These are phyloP conservation scores for Lipomyces spencermartinsiae DNA, from an alignment of 805 yeast genomes.

Conservation along the genomic window DNA sequence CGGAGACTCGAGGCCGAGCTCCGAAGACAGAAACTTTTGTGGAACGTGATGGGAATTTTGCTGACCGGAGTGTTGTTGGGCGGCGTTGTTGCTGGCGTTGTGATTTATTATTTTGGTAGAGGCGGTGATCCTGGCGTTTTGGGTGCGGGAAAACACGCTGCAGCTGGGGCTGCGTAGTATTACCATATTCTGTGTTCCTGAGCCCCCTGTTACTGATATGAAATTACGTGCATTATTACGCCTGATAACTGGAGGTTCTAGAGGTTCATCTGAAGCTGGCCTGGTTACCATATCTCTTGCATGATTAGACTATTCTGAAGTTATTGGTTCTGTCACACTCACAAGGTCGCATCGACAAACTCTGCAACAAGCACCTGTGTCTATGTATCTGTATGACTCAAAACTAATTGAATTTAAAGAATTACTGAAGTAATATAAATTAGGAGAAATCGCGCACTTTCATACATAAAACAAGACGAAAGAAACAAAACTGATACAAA, in stretches of 20 bases:
- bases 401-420: neutral
- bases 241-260: neutral
- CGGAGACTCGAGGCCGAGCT: conserved; percentile 19
- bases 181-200: neutral
- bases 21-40: conserved; percentile 27
- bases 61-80: conserved; percentile 28
- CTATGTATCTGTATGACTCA: neutral
- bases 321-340: neutral
- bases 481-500: neutral
- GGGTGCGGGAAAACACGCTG: conserved; percentile 18
- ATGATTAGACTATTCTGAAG: neutral
- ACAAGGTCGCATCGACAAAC: neutral
- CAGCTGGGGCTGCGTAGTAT: neutral
- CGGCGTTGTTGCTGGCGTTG: conserved; percentile 35
- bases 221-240: conserved; percentile 1
- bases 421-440: neutral
- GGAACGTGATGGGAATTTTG: conserved; percentile 28
- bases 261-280: neutral
- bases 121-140: conserved; percentile 25
- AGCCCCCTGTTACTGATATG: neutral
- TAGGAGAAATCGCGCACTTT: neutral
- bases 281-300: neutral
- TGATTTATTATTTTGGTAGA: conserved; percentile 26
- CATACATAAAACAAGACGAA: neutral
- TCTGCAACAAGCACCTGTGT: neutral